Conservation (phyloP, 2,329 filamentous ascomycete genomes). For the Sphaerulina musiva region DNA sequence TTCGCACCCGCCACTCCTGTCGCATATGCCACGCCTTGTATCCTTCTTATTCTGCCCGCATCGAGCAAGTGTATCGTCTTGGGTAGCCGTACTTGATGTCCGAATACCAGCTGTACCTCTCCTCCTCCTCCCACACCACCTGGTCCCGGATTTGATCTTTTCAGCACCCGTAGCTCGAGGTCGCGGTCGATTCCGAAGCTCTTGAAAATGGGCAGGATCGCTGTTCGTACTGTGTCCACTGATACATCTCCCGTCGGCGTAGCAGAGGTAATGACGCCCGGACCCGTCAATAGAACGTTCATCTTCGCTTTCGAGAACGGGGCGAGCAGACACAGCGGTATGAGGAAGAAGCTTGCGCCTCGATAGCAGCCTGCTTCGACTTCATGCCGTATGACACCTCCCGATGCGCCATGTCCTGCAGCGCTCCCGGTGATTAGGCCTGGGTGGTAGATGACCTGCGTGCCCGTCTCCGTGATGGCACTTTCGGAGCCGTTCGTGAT, state of each 20-base stretch:
- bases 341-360: slow-evolving; percentile 84
- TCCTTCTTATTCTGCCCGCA: slow-evolving; percentile 76
- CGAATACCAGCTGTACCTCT: slow-evolving; percentile 87
- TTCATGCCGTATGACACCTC: slow-evolving; percentile 73
- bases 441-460: slow-evolving; percentile 83
- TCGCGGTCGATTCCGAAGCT: slow-evolving; percentile 82
- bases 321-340: slow-evolving; percentile 81
- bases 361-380: slow-evolving; percentile 69
- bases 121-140: slow-evolving; percentile 77
- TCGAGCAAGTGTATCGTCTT: slow-evolving; percentile 87
- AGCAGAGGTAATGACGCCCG: slow-evolving; percentile 84
- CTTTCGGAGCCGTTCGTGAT: slow-evolving; percentile 92
- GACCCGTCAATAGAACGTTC: slow-evolving; percentile 82
- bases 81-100: slow-evolving; percentile 84
- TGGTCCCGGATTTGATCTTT: slow-evolving; percentile 68
- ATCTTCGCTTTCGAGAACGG: slow-evolving; percentile 89
- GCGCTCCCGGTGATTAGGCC: slow-evolving; percentile 84
- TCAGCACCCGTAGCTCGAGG: slow-evolving; percentile 78
- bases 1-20: slow-evolving; percentile 88
- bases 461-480: slow-evolving; percentile 94
- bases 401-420: slow-evolving; percentile 63
- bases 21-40: slow-evolving; percentile 88
- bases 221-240: slow-evolving; percentile 87
- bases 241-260: slow-evolving; percentile 81
- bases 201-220: slow-evolving; percentile 81